Evolutionary conservation across 148 eudicot genomes (phyloP).

Genomic region (Fallopia convolvulus): DNA sequence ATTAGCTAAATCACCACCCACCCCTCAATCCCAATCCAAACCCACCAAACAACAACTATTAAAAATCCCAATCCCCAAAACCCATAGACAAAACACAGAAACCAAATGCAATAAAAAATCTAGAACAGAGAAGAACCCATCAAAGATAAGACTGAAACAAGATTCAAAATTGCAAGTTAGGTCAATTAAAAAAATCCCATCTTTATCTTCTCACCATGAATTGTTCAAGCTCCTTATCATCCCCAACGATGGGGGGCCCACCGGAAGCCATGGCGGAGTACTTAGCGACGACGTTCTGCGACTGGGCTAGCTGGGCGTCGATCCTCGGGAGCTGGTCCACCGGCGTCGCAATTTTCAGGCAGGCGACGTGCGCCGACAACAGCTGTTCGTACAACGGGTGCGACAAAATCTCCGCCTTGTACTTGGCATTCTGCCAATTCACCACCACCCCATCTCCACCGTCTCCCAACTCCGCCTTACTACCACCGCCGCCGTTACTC

Average conservation of each 20-base stretch:
- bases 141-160: background rate
- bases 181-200: background rate
- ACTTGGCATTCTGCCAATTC: slow-evolving; percentile 42
- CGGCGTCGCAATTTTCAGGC: slow-evolving; percentile 71
- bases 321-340: slow-evolving; percentile 86
- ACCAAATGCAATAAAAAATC: background rate
- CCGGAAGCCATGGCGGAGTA: slow-evolving; percentile 45
- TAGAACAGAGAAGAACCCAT: background rate
- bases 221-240: slow-evolving; percentile 84
- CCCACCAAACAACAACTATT: background rate
- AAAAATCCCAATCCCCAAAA: background rate
- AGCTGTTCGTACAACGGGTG: slow-evolving; percentile 83
- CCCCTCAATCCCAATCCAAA: background rate
- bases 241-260: slow-evolving; percentile 20
- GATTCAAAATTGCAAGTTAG: background rate
- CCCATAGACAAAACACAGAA: background rate
- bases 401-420: slow-evolving; percentile 28
- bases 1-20: background rate
- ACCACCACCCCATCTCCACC: slow-evolving; percentile 23
- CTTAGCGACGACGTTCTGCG: slow-evolving; percentile 67
- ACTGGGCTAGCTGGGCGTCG: slow-evolving; percentile 72
- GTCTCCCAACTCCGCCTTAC: slow-evolving; percentile 4
- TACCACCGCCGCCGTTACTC: slow-evolving; percentile 14
- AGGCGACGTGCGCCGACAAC: slow-evolving; percentile 72
- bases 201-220: slow-evolving; percentile 59